Evolutionary conservation across 1,139 yeast genomes (phyloP), one percentile per base, ranked within the genome.

Genomic region (Lizanozyma gosingica): DNA sequence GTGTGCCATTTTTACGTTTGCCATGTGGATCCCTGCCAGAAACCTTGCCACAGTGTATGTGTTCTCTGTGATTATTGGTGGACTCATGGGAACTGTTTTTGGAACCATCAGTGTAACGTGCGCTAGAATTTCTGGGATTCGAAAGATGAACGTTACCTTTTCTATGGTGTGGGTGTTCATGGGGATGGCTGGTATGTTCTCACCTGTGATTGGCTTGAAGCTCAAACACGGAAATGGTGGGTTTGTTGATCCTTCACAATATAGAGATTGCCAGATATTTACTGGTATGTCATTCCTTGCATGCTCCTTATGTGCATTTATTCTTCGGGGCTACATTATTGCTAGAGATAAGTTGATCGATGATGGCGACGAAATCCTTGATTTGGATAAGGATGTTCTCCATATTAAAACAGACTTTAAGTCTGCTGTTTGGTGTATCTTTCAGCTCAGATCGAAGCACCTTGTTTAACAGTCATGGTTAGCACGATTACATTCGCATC

Each of bases 21-120:
- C 78, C 2, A 73, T 79, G 75, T 80, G 85, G 85, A 67, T 78
- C 34, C 81, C 82, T 2, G 71, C 78, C 14, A 56, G 73, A 38
- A 75, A 73, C 48, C 71, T 59, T 46, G 78, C 78, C 2, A 72
- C 78, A 3, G 69, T 77, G 2, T 53, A 73, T 15, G 65, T 58
- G 2, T 70, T 73, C 49, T 73, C 74, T 2, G 39, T 76, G 32
- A 44, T 75, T 4, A 62, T 59, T 41, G 83, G 83, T 33, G 57
- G 65, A 3, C 40, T 71, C 17, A 74, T 76, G 74, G 81, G 82
- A 1, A 63, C 73, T 11, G 57, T 69, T 37, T 71, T 73, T 67
- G 57, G 63, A 4, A 54, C 62, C 1, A 43, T 59, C 45, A 56
- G 65, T 2, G 53, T 67, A 11, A 59, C 67, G 22, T 51, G 55